Conservation (phyloP, 768 basidiomycete species). For the Pisolithus microcarpus region DNA sequence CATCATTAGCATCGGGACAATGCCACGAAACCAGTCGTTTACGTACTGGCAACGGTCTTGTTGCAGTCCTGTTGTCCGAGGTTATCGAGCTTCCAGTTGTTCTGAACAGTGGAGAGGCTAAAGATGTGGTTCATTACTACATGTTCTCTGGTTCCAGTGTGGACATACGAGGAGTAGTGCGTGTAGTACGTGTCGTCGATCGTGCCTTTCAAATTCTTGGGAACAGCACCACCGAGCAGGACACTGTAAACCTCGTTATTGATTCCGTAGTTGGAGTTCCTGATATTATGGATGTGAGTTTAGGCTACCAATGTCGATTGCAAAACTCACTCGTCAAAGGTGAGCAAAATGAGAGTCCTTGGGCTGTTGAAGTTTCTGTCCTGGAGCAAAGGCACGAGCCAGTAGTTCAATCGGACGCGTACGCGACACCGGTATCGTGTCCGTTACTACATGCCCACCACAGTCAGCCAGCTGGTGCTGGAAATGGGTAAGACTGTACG, state of each 20-base stretch:
- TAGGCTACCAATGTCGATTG: neutral
- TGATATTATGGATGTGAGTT: conserved; percentile 3
- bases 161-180: conserved; percentile 42
- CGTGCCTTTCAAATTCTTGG: conserved; percentile 33
- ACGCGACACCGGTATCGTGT: conserved; percentile 54
- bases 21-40: neutral
- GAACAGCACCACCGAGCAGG: conserved; percentile 42
- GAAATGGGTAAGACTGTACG: neutral
- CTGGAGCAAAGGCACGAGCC: conserved; percentile 44
- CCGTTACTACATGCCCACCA: conserved; percentile 37
- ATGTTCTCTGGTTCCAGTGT: neutral
- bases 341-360: conserved; percentile 51
- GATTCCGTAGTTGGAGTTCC: conserved; percentile 25
- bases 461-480: conserved; percentile 1
- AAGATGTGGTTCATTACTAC: neutral
- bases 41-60: conserved; percentile 24
- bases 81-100: conserved; percentile 55
- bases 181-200: conserved; percentile 51
- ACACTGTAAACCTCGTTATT: conserved; percentile 44
- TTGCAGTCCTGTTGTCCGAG: conserved; percentile 55
- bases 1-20: neutral
- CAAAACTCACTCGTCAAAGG: conserved; percentile 52
- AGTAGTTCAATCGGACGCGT: conserved; percentile 36
- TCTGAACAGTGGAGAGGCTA: conserved; percentile 45
- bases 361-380: conserved; percentile 47